Evolutionary conservation across 352 stramenopile species (phyloP).

Genomic region (Phytophthora tentaculata): DNA sequence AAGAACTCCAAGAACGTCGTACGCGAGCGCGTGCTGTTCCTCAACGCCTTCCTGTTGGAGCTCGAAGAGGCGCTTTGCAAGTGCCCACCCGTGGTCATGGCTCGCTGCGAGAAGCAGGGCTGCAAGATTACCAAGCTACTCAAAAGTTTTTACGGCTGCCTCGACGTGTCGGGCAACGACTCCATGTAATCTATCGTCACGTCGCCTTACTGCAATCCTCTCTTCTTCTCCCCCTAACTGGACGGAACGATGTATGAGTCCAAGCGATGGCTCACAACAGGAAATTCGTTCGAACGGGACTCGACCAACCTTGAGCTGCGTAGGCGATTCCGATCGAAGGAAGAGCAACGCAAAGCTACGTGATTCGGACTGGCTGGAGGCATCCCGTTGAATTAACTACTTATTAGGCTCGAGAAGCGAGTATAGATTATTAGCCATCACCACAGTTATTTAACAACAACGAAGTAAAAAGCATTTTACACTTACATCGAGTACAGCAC

Average conservation of each 20-base stretch:
- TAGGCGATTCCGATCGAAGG: constrained; percentile 45
- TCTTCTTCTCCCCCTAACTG: constrained; percentile 1
- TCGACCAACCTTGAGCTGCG: neutral
- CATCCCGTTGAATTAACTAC: constrained; percentile 22
- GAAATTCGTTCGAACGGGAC: constrained; percentile 6
- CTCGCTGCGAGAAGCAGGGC: constrained; percentile 78
- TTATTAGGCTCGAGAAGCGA: constrained; percentile 34
- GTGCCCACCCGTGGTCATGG: constrained; percentile 74
- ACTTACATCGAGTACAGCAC: too few relatives aligned
- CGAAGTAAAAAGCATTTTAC: too few relatives aligned
- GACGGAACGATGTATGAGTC: constrained; percentile 7
- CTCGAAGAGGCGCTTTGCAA: constrained; percentile 82
- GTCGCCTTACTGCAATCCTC: neutral
- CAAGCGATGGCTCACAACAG: constrained; percentile 20
- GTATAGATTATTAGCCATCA: constrained; percentile 27
- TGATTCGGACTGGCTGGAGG: neutral
- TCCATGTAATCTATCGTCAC: constrained; percentile 46
- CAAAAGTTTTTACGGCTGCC: constrained; percentile 87
- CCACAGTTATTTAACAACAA: constrained; percentile 38
- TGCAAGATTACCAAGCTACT: constrained; percentile 87
- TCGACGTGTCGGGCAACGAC: constrained; percentile 49
- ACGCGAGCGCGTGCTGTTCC: constrained; percentile 75
- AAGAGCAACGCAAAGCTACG: constrained; percentile 18
- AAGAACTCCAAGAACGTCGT: constrained; percentile 88
- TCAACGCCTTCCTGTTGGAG: constrained; percentile 83